A percentile compares a stretch with the other conserved stretches of the same genome.
phyloP scores from a whole-genome alignment of 345 rosid species.

The Linum trigynum region DNA sequence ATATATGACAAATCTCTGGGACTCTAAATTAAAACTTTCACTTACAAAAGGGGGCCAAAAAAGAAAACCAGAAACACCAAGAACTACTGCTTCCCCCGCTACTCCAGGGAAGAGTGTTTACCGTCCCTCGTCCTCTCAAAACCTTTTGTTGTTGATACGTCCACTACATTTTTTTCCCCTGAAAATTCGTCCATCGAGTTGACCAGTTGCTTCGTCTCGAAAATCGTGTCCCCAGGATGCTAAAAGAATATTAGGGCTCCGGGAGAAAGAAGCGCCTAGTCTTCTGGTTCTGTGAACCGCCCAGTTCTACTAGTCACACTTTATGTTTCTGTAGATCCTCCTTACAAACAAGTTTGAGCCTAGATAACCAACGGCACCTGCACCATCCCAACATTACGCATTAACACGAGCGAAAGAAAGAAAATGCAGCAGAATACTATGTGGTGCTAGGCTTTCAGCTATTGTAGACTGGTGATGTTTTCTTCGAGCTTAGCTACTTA shows the following conservation, averaged over 20 bases:
- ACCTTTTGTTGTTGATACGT: neutral
- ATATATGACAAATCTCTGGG: neutral
- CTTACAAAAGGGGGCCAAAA: neutral
- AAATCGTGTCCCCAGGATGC: neutral
- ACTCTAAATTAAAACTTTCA: neutral
- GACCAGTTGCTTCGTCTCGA: neutral
- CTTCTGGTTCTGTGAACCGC: neutral
- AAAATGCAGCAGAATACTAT: neutral
- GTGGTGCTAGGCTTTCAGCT: neutral
- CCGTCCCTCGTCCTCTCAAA: neutral
- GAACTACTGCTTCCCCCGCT: neutral
- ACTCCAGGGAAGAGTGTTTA: neutral
- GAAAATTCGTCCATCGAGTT: too few relatives aligned
- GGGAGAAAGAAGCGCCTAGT: neutral
- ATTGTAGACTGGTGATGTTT: neutral
- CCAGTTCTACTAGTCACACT: slow-evolving; percentile 66
- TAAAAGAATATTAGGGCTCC: neutral
- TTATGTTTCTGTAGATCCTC: slow-evolving; percentile 95
- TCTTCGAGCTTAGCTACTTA: too few relatives aligned
- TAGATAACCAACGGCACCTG: slow-evolving; percentile 92
- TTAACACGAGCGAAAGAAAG: neutral
- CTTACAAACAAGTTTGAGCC: slow-evolving; percentile 90
- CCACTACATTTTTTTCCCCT: neutral
- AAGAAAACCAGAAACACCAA: neutral
- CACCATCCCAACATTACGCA: neutral